Percentiles rank a stretch among this genome's conserved stretches.
Conservation (phyloP, 768 basidiomycete genomes). For the button mushroom (Agaricus bisporus) region DNA sequence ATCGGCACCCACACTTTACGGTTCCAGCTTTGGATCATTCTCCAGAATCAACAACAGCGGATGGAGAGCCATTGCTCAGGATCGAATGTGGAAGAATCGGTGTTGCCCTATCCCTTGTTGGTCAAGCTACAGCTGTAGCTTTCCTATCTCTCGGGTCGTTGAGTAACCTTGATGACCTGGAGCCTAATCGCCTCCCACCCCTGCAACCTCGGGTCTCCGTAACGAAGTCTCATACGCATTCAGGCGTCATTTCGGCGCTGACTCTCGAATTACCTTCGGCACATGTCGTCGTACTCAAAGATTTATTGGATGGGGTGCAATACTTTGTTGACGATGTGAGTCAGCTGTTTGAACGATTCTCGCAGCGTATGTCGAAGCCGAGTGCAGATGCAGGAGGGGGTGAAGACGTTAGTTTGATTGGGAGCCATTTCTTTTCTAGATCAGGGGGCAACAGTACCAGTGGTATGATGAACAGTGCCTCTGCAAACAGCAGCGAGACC, state of each 20-base stretch:
- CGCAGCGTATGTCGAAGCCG: conserved; percentile 7
- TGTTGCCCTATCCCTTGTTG: conserved; percentile 37
- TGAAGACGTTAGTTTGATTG: conserved; percentile 63
- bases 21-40: neutral
- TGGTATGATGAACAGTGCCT: conserved; percentile 22
- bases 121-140: conserved; percentile 4
- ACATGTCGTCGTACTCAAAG: conserved; percentile 57
- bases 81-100: conserved; percentile 40
- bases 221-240: conserved; percentile 18
- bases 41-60: neutral
- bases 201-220: conserved; percentile 31
- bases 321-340: conserved; percentile 83
- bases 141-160: conserved; percentile 13
- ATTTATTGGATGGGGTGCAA: conserved; percentile 69
- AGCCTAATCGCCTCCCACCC: conserved; percentile 4
- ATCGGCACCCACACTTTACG: conserved; percentile 23
- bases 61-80: neutral
- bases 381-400: conserved; percentile 30
- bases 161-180: neutral
- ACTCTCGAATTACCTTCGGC: conserved; percentile 55
- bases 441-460: conserved; percentile 35
- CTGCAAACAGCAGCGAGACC: conserved; percentile 29
- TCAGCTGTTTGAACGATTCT: conserved; percentile 56
- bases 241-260: conserved; percentile 21
- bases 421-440: conserved; percentile 69